Evolutionary conservation across 2,329 filamentous ascomycete species (phyloP).

Genomic region (Fusarium albidum): DNA sequence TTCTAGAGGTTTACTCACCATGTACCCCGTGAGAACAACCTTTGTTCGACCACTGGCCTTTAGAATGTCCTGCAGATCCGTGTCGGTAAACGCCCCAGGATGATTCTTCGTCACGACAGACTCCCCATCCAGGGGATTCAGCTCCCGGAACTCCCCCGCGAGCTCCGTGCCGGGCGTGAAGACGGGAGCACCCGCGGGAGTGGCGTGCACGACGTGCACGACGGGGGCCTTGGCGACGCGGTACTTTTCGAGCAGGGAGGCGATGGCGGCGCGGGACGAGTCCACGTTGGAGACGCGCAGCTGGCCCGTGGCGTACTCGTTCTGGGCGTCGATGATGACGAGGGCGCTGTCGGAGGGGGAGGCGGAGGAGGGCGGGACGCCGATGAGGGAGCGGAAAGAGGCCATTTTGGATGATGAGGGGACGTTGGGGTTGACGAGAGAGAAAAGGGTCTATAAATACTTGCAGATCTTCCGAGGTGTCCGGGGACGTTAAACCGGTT

Average conservation of each 20-base stretch:
- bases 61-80: slow-evolving; percentile 61
- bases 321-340: slow-evolving; percentile 75
- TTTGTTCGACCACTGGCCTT: slow-evolving; percentile 60
- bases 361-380: slow-evolving; percentile 62
- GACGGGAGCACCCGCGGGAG: slow-evolving; percentile 67
- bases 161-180: slow-evolving; percentile 70
- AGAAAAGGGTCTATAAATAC: no score
- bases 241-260: slow-evolving; percentile 65
- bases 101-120: slow-evolving; percentile 65
- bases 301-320: slow-evolving; percentile 69
- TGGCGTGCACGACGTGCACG: slow-evolving; percentile 68
- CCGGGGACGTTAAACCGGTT: no score
- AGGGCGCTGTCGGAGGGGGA: slow-evolving; percentile 65
- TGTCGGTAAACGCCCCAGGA: slow-evolving; percentile 68
- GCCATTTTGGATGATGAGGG: no score
- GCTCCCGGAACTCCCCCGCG: slow-evolving; percentile 66
- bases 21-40: slow-evolving; percentile 68
- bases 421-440: no score
- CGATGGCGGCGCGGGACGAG: slow-evolving; percentile 63
- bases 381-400: slow-evolving; percentile 59
- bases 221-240: slow-evolving; percentile 58
- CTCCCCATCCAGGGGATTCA: slow-evolving; percentile 62
- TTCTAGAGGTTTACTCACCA: slow-evolving; percentile 51
- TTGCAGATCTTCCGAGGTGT: no score
- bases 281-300: slow-evolving; percentile 63